Percentiles rank a stretch among this genome's conserved stretches.
phyloP scores from a whole-genome alignment of 2,329 filamentous ascomycete genomes.

The Dactylellina sp. region DNA sequence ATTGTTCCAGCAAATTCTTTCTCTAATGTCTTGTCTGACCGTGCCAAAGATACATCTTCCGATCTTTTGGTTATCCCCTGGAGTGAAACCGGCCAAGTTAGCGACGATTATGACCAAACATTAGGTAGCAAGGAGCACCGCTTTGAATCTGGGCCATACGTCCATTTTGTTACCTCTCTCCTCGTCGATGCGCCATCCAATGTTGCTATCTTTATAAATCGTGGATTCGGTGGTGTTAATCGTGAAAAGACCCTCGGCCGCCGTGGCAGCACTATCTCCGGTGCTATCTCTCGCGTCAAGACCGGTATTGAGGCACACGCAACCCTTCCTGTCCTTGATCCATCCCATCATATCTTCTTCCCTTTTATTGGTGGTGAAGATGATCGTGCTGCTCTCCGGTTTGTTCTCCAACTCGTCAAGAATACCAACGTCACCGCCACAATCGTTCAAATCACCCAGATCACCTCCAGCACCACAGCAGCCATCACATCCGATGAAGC shows the following conservation, averaged over 20 bases:
- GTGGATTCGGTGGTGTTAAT: constrained; percentile 71
- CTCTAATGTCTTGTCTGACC: constrained; percentile 78
- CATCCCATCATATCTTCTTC: constrained; percentile 84
- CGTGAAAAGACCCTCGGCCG: constrained; percentile 60
- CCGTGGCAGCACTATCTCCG: constrained; percentile 56
- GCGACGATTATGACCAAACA: constrained; percentile 71
- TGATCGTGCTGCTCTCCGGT: constrained; percentile 80
- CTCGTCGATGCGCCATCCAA: constrained; percentile 75
- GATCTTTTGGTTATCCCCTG: constrained; percentile 88
- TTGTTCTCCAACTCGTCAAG: constrained; percentile 85
- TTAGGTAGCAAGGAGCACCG: constrained; percentile 67
- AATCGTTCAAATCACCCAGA: constrained; percentile 71
- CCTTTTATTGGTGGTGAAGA: constrained; percentile 88
- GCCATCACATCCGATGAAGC: constrained; percentile 33
- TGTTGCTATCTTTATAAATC: constrained; percentile 83
- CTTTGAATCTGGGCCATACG: constrained; percentile 74
- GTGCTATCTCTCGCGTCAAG: constrained; percentile 58
- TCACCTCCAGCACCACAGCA: constrained; percentile 32
- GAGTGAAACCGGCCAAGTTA: constrained; percentile 82
- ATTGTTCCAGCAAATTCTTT: constrained; percentile 82
- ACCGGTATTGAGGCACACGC: constrained; percentile 67
- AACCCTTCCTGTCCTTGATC: constrained; percentile 72
- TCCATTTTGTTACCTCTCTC: constrained; percentile 77
- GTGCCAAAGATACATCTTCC: constrained; percentile 76
- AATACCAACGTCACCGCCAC: constrained; percentile 83